phyloP scores from a whole-genome alignment of 495 filamentous ascomycete species.

The Aspergillus coremiiformis region DNA sequence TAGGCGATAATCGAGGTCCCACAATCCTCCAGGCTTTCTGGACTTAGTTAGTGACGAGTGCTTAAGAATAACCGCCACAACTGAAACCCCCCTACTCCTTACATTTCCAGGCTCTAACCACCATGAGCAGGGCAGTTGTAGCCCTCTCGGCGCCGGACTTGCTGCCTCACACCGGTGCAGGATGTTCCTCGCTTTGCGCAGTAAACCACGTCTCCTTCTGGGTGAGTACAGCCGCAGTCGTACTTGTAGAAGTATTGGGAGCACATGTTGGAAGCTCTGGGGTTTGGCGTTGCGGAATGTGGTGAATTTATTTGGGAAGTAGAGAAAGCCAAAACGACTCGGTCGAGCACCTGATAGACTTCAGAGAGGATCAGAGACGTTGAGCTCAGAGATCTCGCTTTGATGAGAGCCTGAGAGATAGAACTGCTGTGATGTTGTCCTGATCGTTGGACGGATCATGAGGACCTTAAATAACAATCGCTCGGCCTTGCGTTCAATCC shows the following conservation, averaged over 20 bases:
- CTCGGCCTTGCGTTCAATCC: slow-evolving; percentile 7
- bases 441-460: slow-evolving; percentile 11
- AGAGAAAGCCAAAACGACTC: neutral
- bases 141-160: slow-evolving; percentile 28
- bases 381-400: neutral
- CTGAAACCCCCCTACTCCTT: neutral
- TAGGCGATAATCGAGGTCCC: neutral
- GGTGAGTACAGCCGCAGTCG: slow-evolving; percentile 35
- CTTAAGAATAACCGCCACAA: neutral
- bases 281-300: neutral
- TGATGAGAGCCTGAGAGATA: slow-evolving; percentile 3
- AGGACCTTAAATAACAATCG: slow-evolving; percentile 20
- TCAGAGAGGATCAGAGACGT: neutral
- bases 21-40: neutral
- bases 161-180: slow-evolving; percentile 32
- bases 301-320: neutral
- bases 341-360: neutral
- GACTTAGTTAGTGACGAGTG: neutral
- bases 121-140: slow-evolving; percentile 35
- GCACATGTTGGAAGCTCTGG: slow-evolving; percentile 26
- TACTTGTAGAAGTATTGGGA: slow-evolving; percentile 37
- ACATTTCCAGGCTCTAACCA: slow-evolving; percentile 16
- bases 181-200: slow-evolving; percentile 33
- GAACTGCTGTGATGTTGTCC: slow-evolving; percentile 14
- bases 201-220: slow-evolving; percentile 31